Conservation (phyloP, 345 rosid species). For the Melastoma malabathricum region DNA sequence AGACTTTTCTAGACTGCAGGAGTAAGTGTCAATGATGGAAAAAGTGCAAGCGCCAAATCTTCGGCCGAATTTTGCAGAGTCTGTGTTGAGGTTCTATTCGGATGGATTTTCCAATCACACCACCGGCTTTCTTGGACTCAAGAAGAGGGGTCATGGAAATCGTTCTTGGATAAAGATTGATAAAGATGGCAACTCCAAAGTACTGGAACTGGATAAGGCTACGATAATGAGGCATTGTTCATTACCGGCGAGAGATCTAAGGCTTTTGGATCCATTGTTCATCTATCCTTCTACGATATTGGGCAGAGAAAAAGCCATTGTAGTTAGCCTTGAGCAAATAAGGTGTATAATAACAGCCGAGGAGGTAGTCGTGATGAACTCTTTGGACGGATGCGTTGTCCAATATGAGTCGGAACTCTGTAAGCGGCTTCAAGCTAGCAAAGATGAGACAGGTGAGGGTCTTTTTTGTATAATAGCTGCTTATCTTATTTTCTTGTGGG, state of each 20-base stretch:
- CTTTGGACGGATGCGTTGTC: constrained; percentile 59
- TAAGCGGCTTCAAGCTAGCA: constrained; percentile 60
- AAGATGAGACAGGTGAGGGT: constrained; percentile 45
- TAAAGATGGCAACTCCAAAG: constrained; percentile 44
- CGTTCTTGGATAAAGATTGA: constrained; percentile 93
- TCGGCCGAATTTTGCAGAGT: constrained; percentile 19
- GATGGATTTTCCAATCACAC: constrained; percentile 33
- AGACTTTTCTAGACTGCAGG: no score
- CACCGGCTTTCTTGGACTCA: constrained; percentile 30
- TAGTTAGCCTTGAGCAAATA: constrained; percentile 82
- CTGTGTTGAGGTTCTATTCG: constrained; percentile 21
- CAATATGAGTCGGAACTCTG: constrained; percentile 70
- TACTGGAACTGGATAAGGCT: constrained; percentile 72
- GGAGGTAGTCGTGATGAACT: constrained; percentile 87
- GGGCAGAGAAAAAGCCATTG: constrained; percentile 91
- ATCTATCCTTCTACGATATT: constrained; percentile 82
- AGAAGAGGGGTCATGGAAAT: constrained; percentile 81
- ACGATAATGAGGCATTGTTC: constrained; percentile 91
- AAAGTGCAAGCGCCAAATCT: constrained; percentile 22
- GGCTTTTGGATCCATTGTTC: constrained; percentile 92
- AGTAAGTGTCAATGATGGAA: constrained; percentile 26
- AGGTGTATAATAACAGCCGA: constrained; percentile 92
- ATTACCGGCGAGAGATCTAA: constrained; percentile 77
- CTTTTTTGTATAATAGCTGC: neutral
- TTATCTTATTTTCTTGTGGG: no score